phyloP scores from a whole-genome alignment of 768 basidiomycete genomes.

The Tylopilus sp. region DNA sequence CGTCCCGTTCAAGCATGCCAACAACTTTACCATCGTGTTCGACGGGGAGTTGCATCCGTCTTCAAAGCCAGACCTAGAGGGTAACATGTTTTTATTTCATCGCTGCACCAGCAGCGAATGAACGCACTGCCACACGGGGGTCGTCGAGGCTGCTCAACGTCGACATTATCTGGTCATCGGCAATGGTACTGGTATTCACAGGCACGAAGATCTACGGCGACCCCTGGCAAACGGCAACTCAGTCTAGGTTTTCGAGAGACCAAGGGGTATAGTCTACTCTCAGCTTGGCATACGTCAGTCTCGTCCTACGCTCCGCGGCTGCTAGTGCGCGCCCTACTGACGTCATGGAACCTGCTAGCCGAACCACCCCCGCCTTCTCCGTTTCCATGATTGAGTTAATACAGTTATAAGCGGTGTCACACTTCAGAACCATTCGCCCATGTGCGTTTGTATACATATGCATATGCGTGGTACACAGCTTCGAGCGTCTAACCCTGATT shows the following conservation, averaged over 20 bases:
- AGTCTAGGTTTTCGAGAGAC: neutral
- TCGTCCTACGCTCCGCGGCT: neutral
- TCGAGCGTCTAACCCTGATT: neutral
- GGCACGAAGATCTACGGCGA: conserved; percentile 5
- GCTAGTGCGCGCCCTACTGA: neutral
- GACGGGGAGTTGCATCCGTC: conserved; percentile 1
- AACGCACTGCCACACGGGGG: too few relatives aligned
- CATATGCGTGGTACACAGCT: neutral
- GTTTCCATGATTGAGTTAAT: conserved; percentile 6
- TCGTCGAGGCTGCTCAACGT: neutral
- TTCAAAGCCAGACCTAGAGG: neutral
- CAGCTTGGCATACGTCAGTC: neutral
- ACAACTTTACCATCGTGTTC: conserved; percentile 1
- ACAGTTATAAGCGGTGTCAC: conserved; percentile 14
- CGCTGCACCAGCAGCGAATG: conserved; percentile 1
- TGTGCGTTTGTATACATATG: neutral
- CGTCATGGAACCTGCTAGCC: neutral
- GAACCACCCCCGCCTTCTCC: conserved; percentile 3
- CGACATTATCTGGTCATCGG: neutral
- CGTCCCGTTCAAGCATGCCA: neutral
- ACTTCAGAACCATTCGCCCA: conserved; percentile 6
- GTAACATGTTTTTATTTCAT: conserved; percentile 5
- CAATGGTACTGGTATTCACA: conserved; percentile 4
- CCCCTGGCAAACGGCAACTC: neutral
- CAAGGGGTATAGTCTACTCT: neutral